A percentile compares a stretch with the other conserved stretches of the same genome.
These are phyloP conservation scores for Plantago coronopus DNA, from an alignment of 305 asterid species.

Conservation along the genomic window DNA sequence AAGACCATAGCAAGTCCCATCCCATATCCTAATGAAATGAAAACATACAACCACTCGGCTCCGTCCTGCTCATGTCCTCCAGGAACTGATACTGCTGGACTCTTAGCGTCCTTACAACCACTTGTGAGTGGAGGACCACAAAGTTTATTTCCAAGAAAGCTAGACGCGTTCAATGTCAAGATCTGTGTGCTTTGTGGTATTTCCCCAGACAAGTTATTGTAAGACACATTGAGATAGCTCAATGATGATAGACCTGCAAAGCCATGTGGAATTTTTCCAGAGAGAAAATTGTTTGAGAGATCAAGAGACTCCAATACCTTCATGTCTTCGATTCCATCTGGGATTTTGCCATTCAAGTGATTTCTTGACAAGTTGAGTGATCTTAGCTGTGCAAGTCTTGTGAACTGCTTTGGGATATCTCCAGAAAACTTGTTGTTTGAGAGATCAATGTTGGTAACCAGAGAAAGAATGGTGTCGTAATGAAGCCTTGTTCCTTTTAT, in stretches of 20 bases:
- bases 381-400: constrained; percentile 1
- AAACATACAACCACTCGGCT: background rate
- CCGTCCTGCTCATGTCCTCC: background rate
- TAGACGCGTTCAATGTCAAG: background rate
- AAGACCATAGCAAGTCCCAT: background rate
- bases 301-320: constrained; percentile 2
- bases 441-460: constrained; percentile 13
- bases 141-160: constrained; percentile 3
- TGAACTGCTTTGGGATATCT: background rate
- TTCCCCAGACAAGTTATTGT: constrained; percentile 11
- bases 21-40: background rate
- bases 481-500: background rate
- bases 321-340: constrained; percentile 2
- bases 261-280: constrained; percentile 2
- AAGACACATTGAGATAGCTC: constrained; percentile 3
- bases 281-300: constrained; percentile 6
- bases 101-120: background rate
- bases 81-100: background rate
- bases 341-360: constrained; percentile 5
- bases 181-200: constrained; percentile 12
- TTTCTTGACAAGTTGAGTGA: constrained; percentile 4
- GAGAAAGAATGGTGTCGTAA: constrained; percentile 4
- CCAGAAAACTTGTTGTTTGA: constrained; percentile 10
- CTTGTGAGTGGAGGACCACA: constrained; percentile 5
- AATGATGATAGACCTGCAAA: background rate